Evolutionary conservation across 1,284 basidiomycete genomes (phyloP), one percentile per base, ranked within the genome.

Genomic region (Cryptococcus maquisensis): DNA sequence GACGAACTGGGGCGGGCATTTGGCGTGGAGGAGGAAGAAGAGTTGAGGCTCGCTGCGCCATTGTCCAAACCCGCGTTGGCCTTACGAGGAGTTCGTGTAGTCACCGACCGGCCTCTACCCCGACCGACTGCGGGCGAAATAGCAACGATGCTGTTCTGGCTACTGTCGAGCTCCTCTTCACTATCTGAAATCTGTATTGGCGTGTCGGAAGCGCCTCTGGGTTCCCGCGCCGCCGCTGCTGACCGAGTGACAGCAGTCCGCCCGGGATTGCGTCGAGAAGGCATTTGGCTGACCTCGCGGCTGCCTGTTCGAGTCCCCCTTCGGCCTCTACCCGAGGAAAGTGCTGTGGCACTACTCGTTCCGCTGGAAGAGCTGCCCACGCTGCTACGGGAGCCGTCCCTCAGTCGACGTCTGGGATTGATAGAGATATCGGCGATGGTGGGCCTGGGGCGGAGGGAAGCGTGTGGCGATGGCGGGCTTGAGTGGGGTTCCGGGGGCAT

Each of bases 351-450:
- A 45, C 13, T 45, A 10, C 46, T 47, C n/a, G 26, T 32, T n/a
- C 46, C 28, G 7, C 47, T 42, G 1, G n/a, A 18, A 12, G 23
- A 18, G n/a, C 40, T 48, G 9, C 47, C 36, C 12, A 24, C 28
- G 6, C 44, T 24, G 24, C 44, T 24, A 13, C 47, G 32, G 15
- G 47, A 48, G 35, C 35, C 43, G 56, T 70, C 69, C 10, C 71
- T 55, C 8, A 71, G 45, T 21, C 62, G 48, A 6, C 66, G 61
- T 3, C 71, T 59, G 4, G 69, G 66, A 0, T 55, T 47, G 12
- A 73, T 58, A 7, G 51, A 36, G n/a, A 73, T 54, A 55, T 71
- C 65, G 3, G 64, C 67, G 23, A 70, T 36, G 8, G 62, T 64
- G 5, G 62, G 62, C 44, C 51, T 43, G 8, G 62, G 61, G 45